Evolutionary conservation across 345 rosid genomes (phyloP), one percentile per base, ranked within the genome.

Genomic region (Raphanus sativus): DNA sequence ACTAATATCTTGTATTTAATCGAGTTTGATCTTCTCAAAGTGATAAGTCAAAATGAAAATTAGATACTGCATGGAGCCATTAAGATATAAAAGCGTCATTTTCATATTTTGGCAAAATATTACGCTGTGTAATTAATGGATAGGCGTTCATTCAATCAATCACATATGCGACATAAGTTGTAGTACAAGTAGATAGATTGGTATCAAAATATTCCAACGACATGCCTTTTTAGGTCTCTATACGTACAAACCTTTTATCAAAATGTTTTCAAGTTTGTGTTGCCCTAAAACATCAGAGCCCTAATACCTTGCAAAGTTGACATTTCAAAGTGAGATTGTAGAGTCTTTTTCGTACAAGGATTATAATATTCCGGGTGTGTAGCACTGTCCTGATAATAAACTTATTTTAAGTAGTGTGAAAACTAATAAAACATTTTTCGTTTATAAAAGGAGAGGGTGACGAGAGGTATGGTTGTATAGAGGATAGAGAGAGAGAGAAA

Each of bases 401-500:
- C 4, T 34, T 69, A 77, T 63, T 40, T 5, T 54, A 77, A 63
- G n/a, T 21, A 38, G 50, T 55, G 56, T 77, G 36, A 59, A 26
- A 76, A 62, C 25, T 50, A 50, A 1, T 30, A 42, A 55, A 56
- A 64, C 72, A 65, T 71, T 56, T 65, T 64, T 62, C 42, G 62
- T 65, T 6, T 77, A 77, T 77, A 77, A 71, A 77, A 65, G 68
- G 74, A 55, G 69, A 77, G 33, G 60, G 62, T 59, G 21, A 71
- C 56, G 62, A 72, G 73, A 66, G 24, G 15, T 16, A 50, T 29
- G 16, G 54, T 71, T 65, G 67, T 25, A 65, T 45, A 78, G 5
- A 77, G 52, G 62, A 42, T 7, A 71, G 38, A 69, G 5, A 62
- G 32, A 40, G n/a, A n/a, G n/a, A n/a, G n/a, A n/a, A 12, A 24